phyloP scores from a whole-genome alignment of 345 rosid species.

The Hibiscus syriacus region DNA sequence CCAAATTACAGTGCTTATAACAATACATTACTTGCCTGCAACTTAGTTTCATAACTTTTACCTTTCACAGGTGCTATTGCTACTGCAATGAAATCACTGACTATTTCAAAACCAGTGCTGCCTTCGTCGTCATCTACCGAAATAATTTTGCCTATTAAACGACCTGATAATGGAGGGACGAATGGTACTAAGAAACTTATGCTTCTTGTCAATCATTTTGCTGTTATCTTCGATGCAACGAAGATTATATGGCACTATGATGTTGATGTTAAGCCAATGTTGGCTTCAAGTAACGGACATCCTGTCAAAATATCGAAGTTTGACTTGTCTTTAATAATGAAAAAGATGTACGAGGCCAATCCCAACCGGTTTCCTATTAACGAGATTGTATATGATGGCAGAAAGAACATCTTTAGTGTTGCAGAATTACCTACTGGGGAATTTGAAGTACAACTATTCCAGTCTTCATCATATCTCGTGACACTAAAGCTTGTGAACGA shows the following conservation, averaged over 20 bases:
- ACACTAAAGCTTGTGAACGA: constrained; percentile 49
- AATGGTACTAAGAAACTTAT: constrained; percentile 24
- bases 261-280: constrained; percentile 49
- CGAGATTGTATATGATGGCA: constrained; percentile 72
- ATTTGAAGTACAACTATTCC: constrained; percentile 29
- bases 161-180: constrained; percentile 67
- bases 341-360: constrained; percentile 37
- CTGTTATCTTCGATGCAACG: constrained; percentile 39
- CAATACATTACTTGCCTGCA: neutral
- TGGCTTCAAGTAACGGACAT: constrained; percentile 18
- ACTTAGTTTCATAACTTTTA: neutral
- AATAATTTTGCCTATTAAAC: constrained; percentile 26
- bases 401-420: constrained; percentile 68
- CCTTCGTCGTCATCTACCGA: constrained; percentile 8
- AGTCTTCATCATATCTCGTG: constrained; percentile 28
- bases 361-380: constrained; percentile 35
- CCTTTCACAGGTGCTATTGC: neutral
- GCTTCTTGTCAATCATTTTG: constrained; percentile 64
- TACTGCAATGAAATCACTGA: constrained; percentile 12
- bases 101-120: constrained; percentile 12
- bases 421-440: constrained; percentile 41
- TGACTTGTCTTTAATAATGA: constrained; percentile 33
- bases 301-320: constrained; percentile 34
- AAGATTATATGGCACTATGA: constrained; percentile 56
- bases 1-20: neutral